Base-by-base conservation (phyloP, 768 basidiomycete genomes). In the Tubosaeta brunneosetosa region DNA sequence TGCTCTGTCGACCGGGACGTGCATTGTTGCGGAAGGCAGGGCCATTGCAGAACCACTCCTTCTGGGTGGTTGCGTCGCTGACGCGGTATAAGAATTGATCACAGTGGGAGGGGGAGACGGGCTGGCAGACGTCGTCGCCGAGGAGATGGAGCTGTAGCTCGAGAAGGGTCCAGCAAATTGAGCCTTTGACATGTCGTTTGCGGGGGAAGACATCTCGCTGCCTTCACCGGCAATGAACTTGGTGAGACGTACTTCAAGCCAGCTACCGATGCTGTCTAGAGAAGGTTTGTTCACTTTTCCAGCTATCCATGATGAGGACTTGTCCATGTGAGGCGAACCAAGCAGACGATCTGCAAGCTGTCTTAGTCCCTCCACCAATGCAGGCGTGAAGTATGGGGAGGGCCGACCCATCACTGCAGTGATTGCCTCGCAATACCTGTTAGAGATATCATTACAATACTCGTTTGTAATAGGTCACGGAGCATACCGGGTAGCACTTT, bases 391-490 rank as follows among this genome's bases (percentile, higher is more conserved):
- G 70, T 85, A 85, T 0, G 83, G 79, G 22, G 90, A 86, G 34
- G 73, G 71, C 44, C 84, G 80, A 56, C 67, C 76, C 60, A 89
- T 75, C 43, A 81, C 79, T 34, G 80, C 74, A 8, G 85, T 77
- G 56, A 98, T 89, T 9, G 94, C 92, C 51, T 97, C 91, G 63
- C 91, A 94, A 66, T 98, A 99, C 63, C 95, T 43, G n/a, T 92
- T 31, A 6, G 14, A 44, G n/a, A 47, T 4, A 22, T 44, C 41
- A 58, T 36, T 43, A 17, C 26, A 47, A 31, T 44, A 36, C n/a
- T 37, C 26, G 54, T 33, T 27, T 43, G 13, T 16, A 19, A 26
- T 10, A 33, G n/a, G 49, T 9, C 32, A 12, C 14, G 19, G 14
- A 12, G n/a, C 43, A 31, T 59, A 94, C 93, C 83, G 82, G 57